phyloP scores from a whole-genome alignment of 2,329 filamentous ascomycete genomes.

The Phaeoacremonium minimum region DNA sequence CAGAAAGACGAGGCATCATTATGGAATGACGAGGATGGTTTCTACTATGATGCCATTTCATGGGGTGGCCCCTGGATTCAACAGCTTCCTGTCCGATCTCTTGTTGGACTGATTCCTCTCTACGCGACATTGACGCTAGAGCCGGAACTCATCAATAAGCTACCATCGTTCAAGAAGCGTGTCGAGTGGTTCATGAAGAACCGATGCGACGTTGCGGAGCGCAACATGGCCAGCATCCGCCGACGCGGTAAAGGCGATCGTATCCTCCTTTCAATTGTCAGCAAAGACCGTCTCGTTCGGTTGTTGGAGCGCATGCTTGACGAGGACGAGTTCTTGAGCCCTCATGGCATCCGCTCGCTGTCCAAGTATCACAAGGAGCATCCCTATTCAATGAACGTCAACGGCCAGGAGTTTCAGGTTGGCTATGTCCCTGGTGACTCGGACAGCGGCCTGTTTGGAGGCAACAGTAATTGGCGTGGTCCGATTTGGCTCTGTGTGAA shows the following conservation, averaged over 20 bases:
- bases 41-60: conserved; percentile 98
- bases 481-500: conserved; percentile 97
- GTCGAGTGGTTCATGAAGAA: conserved; percentile 94
- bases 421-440: conserved; percentile 93
- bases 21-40: conserved; percentile 95
- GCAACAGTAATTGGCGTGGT: conserved; percentile 96
- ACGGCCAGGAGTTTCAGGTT: conserved; percentile 83
- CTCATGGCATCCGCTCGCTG: conserved; percentile 85
- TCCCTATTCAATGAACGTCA: conserved; percentile 93
- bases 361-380: conserved; percentile 89
- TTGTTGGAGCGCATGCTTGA: conserved; percentile 91
- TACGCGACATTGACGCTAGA: conserved; percentile 91
- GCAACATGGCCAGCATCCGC: conserved; percentile 91
- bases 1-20: conserved; percentile 73
- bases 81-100: conserved; percentile 84
- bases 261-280: conserved; percentile 84
- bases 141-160: conserved; percentile 85
- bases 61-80: conserved; percentile 93
- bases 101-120: conserved; percentile 89
- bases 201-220: conserved; percentile 77
- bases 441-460: conserved; percentile 89
- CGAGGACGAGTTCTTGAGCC: conserved; percentile 86
- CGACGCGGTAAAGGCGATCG: conserved; percentile 87
- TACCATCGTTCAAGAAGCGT: conserved; percentile 89
- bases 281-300: conserved; percentile 84